These are phyloP conservation scores for Tulasnella sp. DNA, from an alignment of 768 basidiomycete genomes.

Conservation along the genomic window DNA sequence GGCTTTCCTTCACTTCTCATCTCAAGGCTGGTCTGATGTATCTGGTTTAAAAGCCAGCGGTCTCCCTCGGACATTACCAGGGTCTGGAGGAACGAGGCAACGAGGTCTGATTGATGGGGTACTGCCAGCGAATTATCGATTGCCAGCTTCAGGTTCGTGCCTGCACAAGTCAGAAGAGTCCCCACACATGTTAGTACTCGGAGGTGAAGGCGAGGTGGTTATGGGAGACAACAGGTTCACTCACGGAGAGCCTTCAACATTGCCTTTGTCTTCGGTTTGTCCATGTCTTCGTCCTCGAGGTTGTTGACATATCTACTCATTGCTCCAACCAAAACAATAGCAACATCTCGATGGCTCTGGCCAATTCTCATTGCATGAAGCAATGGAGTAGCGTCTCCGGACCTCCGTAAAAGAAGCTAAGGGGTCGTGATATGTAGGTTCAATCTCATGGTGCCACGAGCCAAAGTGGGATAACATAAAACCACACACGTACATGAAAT, in stretches of 20 bases:
- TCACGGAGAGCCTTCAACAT: constrained; percentile 79
- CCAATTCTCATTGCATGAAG: constrained; percentile 75
- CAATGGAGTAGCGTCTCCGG: constrained; percentile 84
- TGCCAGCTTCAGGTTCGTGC: constrained; percentile 85
- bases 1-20: constrained; percentile 61
- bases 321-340: constrained; percentile 85
- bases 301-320: constrained; percentile 91
- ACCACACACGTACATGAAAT: constrained; percentile 64
- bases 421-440: not conserved
- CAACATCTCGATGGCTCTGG: constrained; percentile 60
- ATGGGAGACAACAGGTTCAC: constrained; percentile 39
- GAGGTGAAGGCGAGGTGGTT: constrained; percentile 16
- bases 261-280: constrained; percentile 65
- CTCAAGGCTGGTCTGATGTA: constrained; percentile 43
- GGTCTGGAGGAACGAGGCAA: constrained; percentile 92
- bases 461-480: constrained; percentile 1
- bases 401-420: constrained; percentile 79
- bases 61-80: constrained; percentile 97
- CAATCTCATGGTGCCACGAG: not conserved
- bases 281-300: constrained; percentile 78
- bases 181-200: not conserved
- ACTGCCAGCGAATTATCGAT: constrained; percentile 86
- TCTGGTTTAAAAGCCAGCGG: constrained; percentile 78
- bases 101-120: constrained; percentile 73
- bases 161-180: constrained; percentile 43